Percentiles rank a stretch among this genome's conserved stretches.
Conservation (phyloP, 352 stramenopile species). For the Phytophthora sansomeana region DNA sequence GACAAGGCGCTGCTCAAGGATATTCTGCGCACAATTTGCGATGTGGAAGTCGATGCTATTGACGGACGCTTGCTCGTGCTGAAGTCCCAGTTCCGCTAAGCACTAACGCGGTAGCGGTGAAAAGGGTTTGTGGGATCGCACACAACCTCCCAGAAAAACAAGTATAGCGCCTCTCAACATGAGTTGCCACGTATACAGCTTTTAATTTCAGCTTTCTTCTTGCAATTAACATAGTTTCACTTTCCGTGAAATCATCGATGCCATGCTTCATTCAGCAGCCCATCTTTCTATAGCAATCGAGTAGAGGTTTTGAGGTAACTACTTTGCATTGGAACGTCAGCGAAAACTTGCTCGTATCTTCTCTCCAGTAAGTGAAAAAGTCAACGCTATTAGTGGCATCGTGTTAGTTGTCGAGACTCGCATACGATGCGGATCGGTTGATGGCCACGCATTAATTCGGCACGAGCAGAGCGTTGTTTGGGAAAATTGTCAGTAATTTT, state of each 20-base stretch:
- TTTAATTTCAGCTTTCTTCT: constrained; percentile 1
- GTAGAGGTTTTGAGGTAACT: background rate
- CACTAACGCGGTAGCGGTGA: background rate
- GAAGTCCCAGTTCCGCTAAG: constrained; percentile 89
- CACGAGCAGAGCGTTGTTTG: constrained; percentile 82
- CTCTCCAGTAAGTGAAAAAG: constrained; percentile 47
- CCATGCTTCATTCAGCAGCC: too few relatives aligned
- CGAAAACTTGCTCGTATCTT: background rate
- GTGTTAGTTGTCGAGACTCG: constrained; percentile 51
- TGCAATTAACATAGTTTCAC: background rate
- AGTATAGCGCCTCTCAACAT: background rate
- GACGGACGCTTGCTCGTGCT: constrained; percentile 84
- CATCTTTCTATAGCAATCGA: too few relatives aligned
- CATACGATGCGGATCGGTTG: constrained; percentile 51
- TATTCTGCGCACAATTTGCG: constrained; percentile 88
- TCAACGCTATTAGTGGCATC: constrained; percentile 54
- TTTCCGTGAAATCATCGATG: too few relatives aligned
- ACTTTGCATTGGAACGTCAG: background rate
- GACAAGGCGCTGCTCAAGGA: constrained; percentile 88
- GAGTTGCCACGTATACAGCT: background rate
- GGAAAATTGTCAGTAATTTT: constrained; percentile 64
- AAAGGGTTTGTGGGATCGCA: background rate
- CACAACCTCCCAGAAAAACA: background rate
- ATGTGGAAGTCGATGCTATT: constrained; percentile 87
- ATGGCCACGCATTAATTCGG: constrained; percentile 70